These are phyloP conservation scores for Trichoderma sp. DNA, from an alignment of 2,329 filamentous ascomycete genomes.

Conservation along the genomic window DNA sequence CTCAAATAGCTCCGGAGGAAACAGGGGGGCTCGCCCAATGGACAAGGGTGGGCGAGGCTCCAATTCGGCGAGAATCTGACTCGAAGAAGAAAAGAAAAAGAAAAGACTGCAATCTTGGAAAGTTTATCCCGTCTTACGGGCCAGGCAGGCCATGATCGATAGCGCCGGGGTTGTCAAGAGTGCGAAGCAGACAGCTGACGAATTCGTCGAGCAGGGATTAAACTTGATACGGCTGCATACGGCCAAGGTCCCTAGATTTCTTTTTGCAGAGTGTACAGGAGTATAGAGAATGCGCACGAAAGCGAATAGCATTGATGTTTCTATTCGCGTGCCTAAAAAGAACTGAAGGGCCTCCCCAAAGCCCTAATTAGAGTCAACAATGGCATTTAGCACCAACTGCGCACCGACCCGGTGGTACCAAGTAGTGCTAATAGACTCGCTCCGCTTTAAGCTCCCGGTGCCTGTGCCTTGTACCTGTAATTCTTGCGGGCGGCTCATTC, in stretches of 20 bases:
- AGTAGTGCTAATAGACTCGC: not conserved
- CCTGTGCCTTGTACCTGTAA: not conserved
- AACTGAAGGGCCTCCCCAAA: not conserved
- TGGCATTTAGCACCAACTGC: too few species aligned
- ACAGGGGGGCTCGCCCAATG: not conserved
- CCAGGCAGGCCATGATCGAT: not conserved
- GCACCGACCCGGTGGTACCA: too few species aligned
- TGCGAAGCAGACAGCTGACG: not conserved
- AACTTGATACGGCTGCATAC: not conserved
- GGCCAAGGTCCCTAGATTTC: not conserved
- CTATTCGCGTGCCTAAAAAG: not conserved
- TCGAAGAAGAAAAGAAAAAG: not conserved
- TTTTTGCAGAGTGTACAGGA: not conserved
- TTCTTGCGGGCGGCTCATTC: not conserved
- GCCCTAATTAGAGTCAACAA: too few species aligned
- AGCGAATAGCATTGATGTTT: not conserved
- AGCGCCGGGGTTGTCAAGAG: not conserved
- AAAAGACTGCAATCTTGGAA: slow-evolving; percentile 17
- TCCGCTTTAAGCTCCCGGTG: not conserved
- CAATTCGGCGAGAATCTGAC: slow-evolving; percentile 19
- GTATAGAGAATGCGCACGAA: not conserved
- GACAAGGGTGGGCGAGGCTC: not conserved
- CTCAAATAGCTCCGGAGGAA: not conserved
- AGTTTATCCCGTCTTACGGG: slow-evolving; percentile 11
- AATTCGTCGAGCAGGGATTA: not conserved